Conservation (phyloP, 1,284 basidiomycete species). For the Schizopora paradoxa region DNA sequence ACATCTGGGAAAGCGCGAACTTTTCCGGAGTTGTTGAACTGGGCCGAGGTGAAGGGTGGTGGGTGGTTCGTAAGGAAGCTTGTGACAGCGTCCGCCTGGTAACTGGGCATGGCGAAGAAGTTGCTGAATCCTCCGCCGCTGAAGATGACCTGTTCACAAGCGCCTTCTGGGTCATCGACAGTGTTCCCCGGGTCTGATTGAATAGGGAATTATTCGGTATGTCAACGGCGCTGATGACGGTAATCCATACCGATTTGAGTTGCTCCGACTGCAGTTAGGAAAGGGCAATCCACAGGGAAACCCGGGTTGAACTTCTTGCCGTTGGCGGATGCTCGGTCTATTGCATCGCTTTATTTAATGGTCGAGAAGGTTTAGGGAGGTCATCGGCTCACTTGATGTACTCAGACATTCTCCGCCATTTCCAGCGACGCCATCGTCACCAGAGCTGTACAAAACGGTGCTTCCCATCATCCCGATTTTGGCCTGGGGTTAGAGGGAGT, state of each 20-base stretch:
- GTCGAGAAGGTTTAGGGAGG: not conserved
- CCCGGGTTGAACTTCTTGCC: slow-evolving; percentile 19
- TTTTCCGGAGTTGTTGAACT: slow-evolving; percentile 26
- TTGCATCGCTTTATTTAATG: not conserved
- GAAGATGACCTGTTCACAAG: slow-evolving; percentile 26
- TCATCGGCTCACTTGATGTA: slow-evolving; percentile 1
- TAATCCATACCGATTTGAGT: no score
- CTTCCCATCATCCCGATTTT: slow-evolving; percentile 41
- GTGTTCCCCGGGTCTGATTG: slow-evolving; percentile 21
- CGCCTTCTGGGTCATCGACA: slow-evolving; percentile 22
- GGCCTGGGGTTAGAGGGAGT: not conserved
- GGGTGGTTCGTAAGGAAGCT: slow-evolving; percentile 26
- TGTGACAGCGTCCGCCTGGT: slow-evolving; percentile 26
- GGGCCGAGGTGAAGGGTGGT: slow-evolving; percentile 25
- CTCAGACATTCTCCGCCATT: slow-evolving; percentile 9
- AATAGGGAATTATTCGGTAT: no score
- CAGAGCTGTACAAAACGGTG: slow-evolving; percentile 38
- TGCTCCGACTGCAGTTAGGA: slow-evolving; percentile 33
- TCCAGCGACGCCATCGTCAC: slow-evolving; percentile 20
- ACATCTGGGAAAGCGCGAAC: slow-evolving; percentile 22
- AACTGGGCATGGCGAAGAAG: slow-evolving; percentile 29
- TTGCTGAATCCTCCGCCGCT: slow-evolving; percentile 34
- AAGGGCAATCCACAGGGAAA: slow-evolving; percentile 30
- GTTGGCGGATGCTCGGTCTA: not conserved
- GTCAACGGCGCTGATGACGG: no score